Evolutionary conservation across 2,329 filamentous ascomycete genomes (phyloP), one percentile per base, ranked within the genome.

Genomic region (Calonectria hawksworthii): DNA sequence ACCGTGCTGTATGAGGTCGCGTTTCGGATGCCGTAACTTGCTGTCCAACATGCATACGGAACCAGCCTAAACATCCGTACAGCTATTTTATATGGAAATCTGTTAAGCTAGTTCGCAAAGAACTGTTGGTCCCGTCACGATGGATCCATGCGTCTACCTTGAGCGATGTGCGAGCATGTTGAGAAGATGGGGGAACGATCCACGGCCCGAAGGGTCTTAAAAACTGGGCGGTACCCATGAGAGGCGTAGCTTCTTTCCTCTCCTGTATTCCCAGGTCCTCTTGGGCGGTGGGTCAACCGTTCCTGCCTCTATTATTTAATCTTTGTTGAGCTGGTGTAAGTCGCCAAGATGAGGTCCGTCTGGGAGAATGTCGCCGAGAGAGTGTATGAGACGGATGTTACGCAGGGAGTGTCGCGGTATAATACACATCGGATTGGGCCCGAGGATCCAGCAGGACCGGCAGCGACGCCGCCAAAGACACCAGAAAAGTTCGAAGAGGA

Each of bases 21-120:
- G 77, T 79, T 79, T 80, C 77, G 72, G 59, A 56, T 72, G 72
- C 61, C 23, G 47, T 73, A 14, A 54, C 68, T 34, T 47, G 38
- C 38, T 44, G 2, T 10, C 76, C 78, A 79, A 77, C 77, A 41
- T 79, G 76, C 78, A 77, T 67, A 73, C 38, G 52, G 64, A 68
- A 65, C 18, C 30, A 41, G 28, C 32, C 56, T 70, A 79, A 80
- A 80, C 78, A 77, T 28, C 32, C 11, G 1, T 32, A 16, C 71
- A 54, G 34, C 54, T 50, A 54, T 51, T 80, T 75, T 73, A 14
- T 32, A 59, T n/a, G 14, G n/a, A 4, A 28, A 52, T 30, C 5
- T 79, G 75, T 77, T 80, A 70, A 21, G 21, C 23, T 28, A 0
- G 26, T 34, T 4, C 21, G 0, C 34, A 3, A 16, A n/a, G 8